Evolutionary conservation across 192 early-diverging fungal species (phyloP).

Genomic region (Chytriomyces sp.): DNA sequence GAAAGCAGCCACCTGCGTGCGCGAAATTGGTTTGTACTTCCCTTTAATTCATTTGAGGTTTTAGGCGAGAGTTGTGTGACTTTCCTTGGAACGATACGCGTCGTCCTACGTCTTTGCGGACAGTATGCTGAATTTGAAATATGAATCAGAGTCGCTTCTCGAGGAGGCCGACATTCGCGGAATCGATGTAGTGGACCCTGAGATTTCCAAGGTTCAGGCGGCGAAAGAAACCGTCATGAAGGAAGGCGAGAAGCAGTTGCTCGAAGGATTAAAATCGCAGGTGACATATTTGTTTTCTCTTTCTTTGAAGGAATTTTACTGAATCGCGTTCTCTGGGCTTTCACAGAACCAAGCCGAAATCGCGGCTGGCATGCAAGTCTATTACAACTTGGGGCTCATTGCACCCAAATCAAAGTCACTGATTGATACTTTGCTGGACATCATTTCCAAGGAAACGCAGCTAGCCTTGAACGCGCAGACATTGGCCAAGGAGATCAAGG

Average conservation of each 20-base stretch:
- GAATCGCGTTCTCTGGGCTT: not conserved
- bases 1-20: slow-evolving; percentile 6
- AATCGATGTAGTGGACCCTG: slow-evolving; percentile 64
- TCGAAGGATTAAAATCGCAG: slow-evolving; percentile 39
- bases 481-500: slow-evolving; percentile 47
- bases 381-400: slow-evolving; percentile 45
- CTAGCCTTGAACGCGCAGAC: slow-evolving; percentile 28
- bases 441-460: slow-evolving; percentile 37
- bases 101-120: too few relatives aligned
- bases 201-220: slow-evolving; percentile 50
- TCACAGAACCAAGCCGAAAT: slow-evolving; percentile 51
- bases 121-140: too few relatives aligned
- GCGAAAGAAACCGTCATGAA: slow-evolving; percentile 46
- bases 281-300: slow-evolving; percentile 10
- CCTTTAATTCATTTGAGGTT: not conserved
- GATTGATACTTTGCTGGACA: slow-evolving; percentile 37
- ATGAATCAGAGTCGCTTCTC: slow-evolving; percentile 48
- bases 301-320: not conserved
- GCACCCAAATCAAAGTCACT: slow-evolving; percentile 31
- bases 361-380: slow-evolving; percentile 48
- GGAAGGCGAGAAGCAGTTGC: slow-evolving; percentile 47
- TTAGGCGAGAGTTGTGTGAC: not conserved
- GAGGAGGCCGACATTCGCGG: slow-evolving; percentile 65
- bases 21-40: slow-evolving; percentile 13
- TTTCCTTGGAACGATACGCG: not conserved